phyloP scores from a whole-genome alignment of 164 flowering plant species.

The Pachysandra terminalis region DNA sequence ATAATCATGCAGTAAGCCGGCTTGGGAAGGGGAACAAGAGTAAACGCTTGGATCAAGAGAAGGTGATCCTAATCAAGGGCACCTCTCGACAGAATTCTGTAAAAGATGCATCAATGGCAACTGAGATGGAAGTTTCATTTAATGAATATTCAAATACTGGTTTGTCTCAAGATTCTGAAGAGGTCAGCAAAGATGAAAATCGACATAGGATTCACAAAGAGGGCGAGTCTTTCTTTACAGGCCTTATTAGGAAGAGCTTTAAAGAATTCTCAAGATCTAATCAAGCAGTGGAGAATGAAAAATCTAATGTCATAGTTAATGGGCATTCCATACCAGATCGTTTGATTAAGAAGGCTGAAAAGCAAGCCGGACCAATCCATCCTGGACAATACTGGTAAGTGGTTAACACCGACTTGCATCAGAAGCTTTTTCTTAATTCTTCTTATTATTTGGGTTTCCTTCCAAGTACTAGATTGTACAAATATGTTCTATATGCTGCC shows the following conservation, averaged over 20 bases:
- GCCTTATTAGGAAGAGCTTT: constrained; percentile 38
- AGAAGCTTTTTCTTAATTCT: too few species aligned
- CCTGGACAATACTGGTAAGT: constrained; percentile 91
- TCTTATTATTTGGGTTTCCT: not conserved
- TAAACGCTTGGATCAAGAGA: constrained; percentile 32
- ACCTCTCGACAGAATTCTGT: constrained; percentile 33
- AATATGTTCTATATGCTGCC: not conserved
- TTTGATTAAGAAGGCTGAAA: constrained; percentile 78
- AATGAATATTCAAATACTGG: constrained; percentile 33
- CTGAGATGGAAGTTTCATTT: constrained; percentile 42
- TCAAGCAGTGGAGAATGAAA: constrained; percentile 31
- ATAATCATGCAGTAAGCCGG: constrained; percentile 17
- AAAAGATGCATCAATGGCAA: constrained; percentile 34
- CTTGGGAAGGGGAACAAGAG: constrained; percentile 30
- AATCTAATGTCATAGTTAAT: constrained; percentile 51
- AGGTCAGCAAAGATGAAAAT: constrained; percentile 29
- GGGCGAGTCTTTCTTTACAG: constrained; percentile 38
- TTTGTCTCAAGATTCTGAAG: constrained; percentile 38
- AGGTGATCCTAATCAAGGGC: constrained; percentile 20
- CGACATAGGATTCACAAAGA: constrained; percentile 28
- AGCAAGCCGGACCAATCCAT: constrained; percentile 71
- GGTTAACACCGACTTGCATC: not conserved
- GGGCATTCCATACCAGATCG: constrained; percentile 67
- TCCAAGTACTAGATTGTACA: not conserved
- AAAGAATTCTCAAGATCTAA: constrained; percentile 35